Percentiles rank a stretch among this genome's conserved stretches.
phyloP scores from a whole-genome alignment of 1,284 basidiomycete species.

The Leccinum cinnamomeum region DNA sequence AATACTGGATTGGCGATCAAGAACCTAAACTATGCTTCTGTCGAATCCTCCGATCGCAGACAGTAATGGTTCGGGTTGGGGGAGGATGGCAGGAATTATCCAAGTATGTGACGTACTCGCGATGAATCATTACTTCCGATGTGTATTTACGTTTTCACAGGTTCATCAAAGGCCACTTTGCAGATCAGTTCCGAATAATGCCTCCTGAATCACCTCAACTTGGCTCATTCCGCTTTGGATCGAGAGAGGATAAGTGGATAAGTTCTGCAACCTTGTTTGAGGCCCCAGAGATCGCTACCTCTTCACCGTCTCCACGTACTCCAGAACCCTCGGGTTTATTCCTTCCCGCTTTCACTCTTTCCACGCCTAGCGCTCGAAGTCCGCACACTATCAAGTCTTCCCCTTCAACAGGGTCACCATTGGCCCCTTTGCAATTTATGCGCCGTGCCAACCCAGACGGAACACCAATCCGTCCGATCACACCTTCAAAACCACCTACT shows the following conservation, averaged over 20 bases:
- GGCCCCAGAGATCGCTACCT: slow-evolving; percentile 43
- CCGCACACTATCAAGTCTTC: slow-evolving; percentile 45
- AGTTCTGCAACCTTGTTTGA: slow-evolving; percentile 71
- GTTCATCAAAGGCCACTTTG: slow-evolving; percentile 84
- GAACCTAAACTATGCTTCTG: slow-evolving; percentile 90
- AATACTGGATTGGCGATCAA: slow-evolving; percentile 92
- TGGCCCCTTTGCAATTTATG: slow-evolving; percentile 58
- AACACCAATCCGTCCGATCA: slow-evolving; percentile 40
- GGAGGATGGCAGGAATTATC: slow-evolving; percentile 93
- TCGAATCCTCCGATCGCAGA: slow-evolving; percentile 87
- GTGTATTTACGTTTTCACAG: slow-evolving; percentile 40
- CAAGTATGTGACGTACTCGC: slow-evolving; percentile 53
- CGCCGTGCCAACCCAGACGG: slow-evolving; percentile 49
- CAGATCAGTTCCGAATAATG: slow-evolving; percentile 70
- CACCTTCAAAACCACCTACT: slow-evolving; percentile 42
- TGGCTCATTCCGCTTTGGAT: slow-evolving; percentile 37
- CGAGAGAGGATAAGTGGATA: slow-evolving; percentile 76
- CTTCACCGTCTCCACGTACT: slow-evolving; percentile 58
- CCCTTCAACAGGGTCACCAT: slow-evolving; percentile 50
- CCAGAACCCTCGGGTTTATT: slow-evolving; percentile 60
- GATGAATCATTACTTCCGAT: neutral
- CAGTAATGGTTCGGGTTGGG: slow-evolving; percentile 93
- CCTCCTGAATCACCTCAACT: slow-evolving; percentile 57
- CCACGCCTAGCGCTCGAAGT: slow-evolving; percentile 47
- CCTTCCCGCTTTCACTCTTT: slow-evolving; percentile 49